Evolutionary conservation across 768 basidiomycete species (phyloP), one percentile per base, ranked within the genome.

Genomic region (Rubroboletus satanas): DNA sequence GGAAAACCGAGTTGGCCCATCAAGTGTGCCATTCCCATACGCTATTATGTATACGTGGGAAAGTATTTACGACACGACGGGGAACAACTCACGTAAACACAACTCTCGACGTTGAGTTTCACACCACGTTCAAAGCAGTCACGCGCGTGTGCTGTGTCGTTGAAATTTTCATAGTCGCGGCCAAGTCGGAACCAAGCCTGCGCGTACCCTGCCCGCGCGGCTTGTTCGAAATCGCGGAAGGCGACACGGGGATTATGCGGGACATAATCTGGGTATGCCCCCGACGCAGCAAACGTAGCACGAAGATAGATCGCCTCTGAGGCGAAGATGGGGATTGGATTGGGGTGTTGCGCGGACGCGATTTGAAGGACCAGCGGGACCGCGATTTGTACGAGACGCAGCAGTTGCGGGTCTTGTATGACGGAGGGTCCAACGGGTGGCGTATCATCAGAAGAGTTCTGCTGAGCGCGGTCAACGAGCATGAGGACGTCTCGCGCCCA

Each of bases 131-230:
- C 88, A 64, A 93, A 97, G 67, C 93, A 95, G 28, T 92, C 90
- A 57, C 75, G 83, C 1, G 95, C 94, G 41, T 87, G 82, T 0
- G 70, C 60, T 1, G 79, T 48, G 67, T 98, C 93, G 23, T 84
- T 85, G 57, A 90, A 93, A 43, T 83, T 84, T 73, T 98, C 95
- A 65, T 98, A 97, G 57, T 96, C 95, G 17, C 93, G 75, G 0
- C 92, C 96, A 0, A 98, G 79, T 26, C 87, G 80, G 74, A 94
- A 97, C 95, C 96, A 98, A 0, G 91, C 91, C n/a, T 80, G 74
- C 4, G 78, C 73, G 59, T 84, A 88, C 0, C 95, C 94, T 0
- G 79, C 82, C 26, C 89, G 77, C 0, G 93, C 95, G 3, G 91
- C 84, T 1, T 77, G 74, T 67, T 98, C 95, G 63, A 90, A 97